Evolutionary conservation across 2,329 filamentous ascomycete species (phyloP), one percentile per base, ranked within the genome.

Genomic region (Cryphonectria naterciae): DNA sequence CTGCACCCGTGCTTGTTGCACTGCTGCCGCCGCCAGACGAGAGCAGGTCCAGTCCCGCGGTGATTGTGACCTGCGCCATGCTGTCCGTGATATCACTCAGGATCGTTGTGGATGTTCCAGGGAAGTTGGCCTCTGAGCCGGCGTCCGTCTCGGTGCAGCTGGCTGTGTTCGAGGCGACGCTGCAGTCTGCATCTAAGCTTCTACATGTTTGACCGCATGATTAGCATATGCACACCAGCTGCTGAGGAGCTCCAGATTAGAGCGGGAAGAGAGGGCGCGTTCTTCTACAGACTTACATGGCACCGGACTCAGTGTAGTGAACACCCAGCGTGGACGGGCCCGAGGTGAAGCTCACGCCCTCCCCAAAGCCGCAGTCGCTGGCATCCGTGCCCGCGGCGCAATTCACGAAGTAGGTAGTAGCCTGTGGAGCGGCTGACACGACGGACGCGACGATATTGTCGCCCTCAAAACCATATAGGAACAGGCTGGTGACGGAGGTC

Each of bases 381-480:
- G n/a, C 15, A n/a, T 72, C 71, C 4, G 71, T 73, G 63, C 71
- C 71, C 7, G 39, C 17, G 19, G 66, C 66, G 56, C 71, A 73
- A 25, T 19, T 64, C 1, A 73, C 28, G 11, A 67, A 71, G 17
- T 71, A 73, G 3, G 62, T 41, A 37, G 71, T 71, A 5, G 46
- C 69, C 35, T 60, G 10, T 1, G 71, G 66, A 1, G 69, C 69
- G 22, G 68, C 69, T 10, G 71, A 71, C 22, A 73, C 43, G 19
- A 73, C 69, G 2, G 71, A 73, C 4, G 66, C 71, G 17, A 71
- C 66, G 6, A 73, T 46, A 10, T 68, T 71, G 11, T 73, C n/a
- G 56, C 69, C 71, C 32, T 73, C 71, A 28, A 28, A 65, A 67
- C 69, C 71, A 32, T 73, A 71, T 25, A 73, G 71, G 25, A 67